Percentiles rank a stretch among this genome's conserved stretches.
Conservation (phyloP, 192 early-diverging fungal genomes). For the Gonapodya sp. region DNA sequence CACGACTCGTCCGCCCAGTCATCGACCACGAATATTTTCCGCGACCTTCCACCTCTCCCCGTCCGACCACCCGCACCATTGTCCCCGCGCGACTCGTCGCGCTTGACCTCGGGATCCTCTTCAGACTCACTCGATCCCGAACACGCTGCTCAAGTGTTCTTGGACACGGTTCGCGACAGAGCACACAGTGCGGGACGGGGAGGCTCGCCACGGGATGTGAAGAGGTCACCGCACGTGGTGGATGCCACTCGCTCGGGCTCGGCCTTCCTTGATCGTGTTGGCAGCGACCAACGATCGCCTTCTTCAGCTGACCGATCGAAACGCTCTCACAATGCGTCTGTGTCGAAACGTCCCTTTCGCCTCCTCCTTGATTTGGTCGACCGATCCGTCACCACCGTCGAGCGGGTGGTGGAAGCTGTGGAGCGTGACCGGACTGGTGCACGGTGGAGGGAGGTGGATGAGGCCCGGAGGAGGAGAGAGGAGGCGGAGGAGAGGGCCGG, state of each 20-base stretch:
- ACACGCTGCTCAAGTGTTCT: neutral
- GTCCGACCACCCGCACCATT: neutral
- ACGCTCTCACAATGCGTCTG: neutral
- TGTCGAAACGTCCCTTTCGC: neutral
- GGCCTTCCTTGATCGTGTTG: neutral
- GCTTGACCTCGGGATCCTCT: neutral
- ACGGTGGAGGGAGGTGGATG: neutral
- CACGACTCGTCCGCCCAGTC: too few relatives aligned
- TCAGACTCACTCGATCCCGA: neutral
- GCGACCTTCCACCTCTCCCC: neutral
- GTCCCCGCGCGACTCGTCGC: neutral
- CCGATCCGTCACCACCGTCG: neutral
- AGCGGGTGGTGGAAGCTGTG: neutral
- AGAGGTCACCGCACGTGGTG: too few relatives aligned
- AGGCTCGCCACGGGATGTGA: too few relatives aligned
- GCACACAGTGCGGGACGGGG: too few relatives aligned
- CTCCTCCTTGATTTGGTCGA: neutral
- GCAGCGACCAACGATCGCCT: neutral
- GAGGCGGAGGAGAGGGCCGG: neutral
- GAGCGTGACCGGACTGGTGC: neutral
- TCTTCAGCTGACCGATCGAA: neutral
- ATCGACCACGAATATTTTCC: too few relatives aligned
- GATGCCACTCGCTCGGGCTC: neutral
- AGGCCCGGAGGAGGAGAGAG: neutral
- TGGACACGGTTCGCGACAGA: neutral